Base-by-base conservation (phyloP, 1,139 yeast species). In the Protomyces gravidus region DNA sequence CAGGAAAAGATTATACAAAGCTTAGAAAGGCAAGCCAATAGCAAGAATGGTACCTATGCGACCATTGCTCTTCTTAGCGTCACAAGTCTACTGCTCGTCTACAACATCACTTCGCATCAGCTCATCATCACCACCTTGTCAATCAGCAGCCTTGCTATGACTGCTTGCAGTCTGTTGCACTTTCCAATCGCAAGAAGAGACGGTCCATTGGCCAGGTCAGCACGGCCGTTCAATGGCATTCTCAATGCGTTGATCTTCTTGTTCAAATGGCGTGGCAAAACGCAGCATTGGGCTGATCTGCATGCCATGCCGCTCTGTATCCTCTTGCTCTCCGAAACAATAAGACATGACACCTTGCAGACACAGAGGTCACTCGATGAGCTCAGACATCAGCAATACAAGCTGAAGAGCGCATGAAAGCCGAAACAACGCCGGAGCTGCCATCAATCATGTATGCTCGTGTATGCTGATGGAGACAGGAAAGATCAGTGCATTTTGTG, bases 61-160 rank as follows among this genome's bases (percentile, higher is more conserved):
- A 45, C 33, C 3, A 11, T 49, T n/a, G 15, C 15, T 13, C 3
- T 52, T n/a, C 23, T 48, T 45, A 15, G 30, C n/a, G 7, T 52
- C 7, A n/a, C 30, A 23, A 45, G 50, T 17, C 25, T 45, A 25
- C 32, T 23, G 2, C 25, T 45, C 13, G 50, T 33, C 5, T 30
- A n/a, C 15, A 6, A 28, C 6, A n/a, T 23, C 26, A 45, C 21
- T 5, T 4, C 26, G 9, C n/a, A 28, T 21, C 23, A 25, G 17
- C 13, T 45, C 9, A 5, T 32, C 36, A 21, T 52, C 19, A 52
- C 45, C 15, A 21, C 23, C 11, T 46, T 53, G n/a, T 45, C 58
- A 7, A 25, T 53, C 11, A 39, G 45, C 27, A 53, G 58, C 32
- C 51, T 53, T 2, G 51, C 36, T 11, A 13, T 53, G 32, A 53